These are phyloP conservation scores for Ascoidea rubescens DNA, from an alignment of 805 yeast genomes.

Conservation along the genomic window DNA sequence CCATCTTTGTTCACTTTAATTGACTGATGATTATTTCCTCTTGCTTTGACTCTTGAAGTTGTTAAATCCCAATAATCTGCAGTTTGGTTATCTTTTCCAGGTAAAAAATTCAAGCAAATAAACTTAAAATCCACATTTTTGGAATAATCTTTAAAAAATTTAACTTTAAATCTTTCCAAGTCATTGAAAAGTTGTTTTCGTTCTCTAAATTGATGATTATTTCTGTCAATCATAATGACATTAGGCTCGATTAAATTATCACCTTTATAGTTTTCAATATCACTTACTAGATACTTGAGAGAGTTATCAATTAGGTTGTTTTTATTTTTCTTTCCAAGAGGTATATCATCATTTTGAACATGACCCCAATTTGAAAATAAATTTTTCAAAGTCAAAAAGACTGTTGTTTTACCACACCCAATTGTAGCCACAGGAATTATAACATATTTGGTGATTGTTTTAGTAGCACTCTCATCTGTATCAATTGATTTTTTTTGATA, in stretches of 20 bases:
- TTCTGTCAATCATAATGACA: slow-evolving; percentile 67
- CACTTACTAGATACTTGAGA: slow-evolving; percentile 17
- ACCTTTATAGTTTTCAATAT: not conserved
- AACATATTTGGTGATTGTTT: slow-evolving; percentile 36
- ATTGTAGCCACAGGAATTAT: slow-evolving; percentile 78
- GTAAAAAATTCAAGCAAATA: slow-evolving; percentile 57
- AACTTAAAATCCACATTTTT: slow-evolving; percentile 28
- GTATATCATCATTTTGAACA: slow-evolving; percentile 70
- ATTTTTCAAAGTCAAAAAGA: slow-evolving; percentile 40
- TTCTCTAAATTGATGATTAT: slow-evolving; percentile 64
- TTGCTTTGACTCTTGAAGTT: slow-evolving; percentile 35
- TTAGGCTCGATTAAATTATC: slow-evolving; percentile 22
- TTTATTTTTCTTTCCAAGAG: slow-evolving; percentile 29
- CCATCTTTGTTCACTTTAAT: slow-evolving; percentile 31
- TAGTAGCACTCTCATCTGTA: slow-evolving; percentile 10
- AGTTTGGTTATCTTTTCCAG: slow-evolving; percentile 8
- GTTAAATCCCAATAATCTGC: slow-evolving; percentile 33
- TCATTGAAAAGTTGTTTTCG: slow-evolving; percentile 50
- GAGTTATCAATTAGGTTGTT: slow-evolving; percentile 34
- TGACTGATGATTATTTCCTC: slow-evolving; percentile 88
- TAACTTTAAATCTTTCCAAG: slow-evolving; percentile 27
- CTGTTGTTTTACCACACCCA: slow-evolving; percentile 92
- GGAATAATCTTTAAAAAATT: slow-evolving; percentile 26
- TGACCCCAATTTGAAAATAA: slow-evolving; percentile 56
- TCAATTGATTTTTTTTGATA: not conserved